Evolutionary conservation across 2,329 filamentous ascomycete genomes (phyloP), one percentile per base, ranked within the genome.

Genomic region (Talaromyces sp.): DNA sequence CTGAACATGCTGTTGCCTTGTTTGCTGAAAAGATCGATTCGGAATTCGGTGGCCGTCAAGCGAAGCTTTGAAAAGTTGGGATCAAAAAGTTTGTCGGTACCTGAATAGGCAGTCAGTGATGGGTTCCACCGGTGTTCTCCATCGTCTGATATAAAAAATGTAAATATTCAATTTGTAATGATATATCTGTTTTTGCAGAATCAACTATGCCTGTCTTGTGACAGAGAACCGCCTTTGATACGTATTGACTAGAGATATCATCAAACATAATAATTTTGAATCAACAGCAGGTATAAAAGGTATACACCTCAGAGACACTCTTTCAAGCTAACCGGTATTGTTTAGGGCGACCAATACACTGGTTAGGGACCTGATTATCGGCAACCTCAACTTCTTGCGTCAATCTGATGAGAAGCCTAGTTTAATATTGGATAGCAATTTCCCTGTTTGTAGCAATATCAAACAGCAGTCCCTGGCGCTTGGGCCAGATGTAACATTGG

Each of bases 1-100:
- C 64, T 17, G 64, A 66, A 10, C 64, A 66, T 37, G 64, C 64
- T 13, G 60, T 66, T 57, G 52, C 60, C 19, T 62, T 66, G 19
- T 52, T 64, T 41, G 7, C 62, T 13, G 8, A 52, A 35, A 64
- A 59, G 27, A 3, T 59, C 15, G 45, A 25, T 15, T 19, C 43
- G 15, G 27, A 31, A 39, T 5, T 39, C 13, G 27, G 13, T 35
- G 19, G 2, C 13, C 50, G 19, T 22, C 45, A 52, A 27, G 62
- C 62, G 49, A 64, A 59, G 54, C 33, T 64, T 22, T 63, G 35
- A 63, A 33, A 45, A 25, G n/a, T 10, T 50, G 25, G 25, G 25
- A 31, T 25, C n/a, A n/a, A 52, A 15, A 25, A 33, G 9, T 25
- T 4, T 37, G 54, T 19, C 47, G 35, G 47, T 39, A 2, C 15